Evolutionary conservation across 352 stramenopile genomes (phyloP).

Genomic region (Globisporangium polare): DNA sequence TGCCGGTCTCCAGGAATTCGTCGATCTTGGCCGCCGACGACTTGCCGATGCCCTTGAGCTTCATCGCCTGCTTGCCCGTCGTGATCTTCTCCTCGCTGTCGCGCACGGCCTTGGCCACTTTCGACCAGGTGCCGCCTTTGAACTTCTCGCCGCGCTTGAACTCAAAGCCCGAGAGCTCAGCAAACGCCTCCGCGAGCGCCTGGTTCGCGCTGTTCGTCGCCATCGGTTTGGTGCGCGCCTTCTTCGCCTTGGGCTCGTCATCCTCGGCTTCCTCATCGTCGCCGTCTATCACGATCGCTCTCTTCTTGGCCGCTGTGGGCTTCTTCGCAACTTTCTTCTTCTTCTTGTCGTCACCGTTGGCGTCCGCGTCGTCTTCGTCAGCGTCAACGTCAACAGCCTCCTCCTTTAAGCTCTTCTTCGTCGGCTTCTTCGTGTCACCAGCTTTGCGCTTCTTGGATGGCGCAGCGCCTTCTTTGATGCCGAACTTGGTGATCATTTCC

Average conservation of each 20-base stretch:
- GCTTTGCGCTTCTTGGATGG: constrained; percentile 60
- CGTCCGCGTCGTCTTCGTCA: neutral
- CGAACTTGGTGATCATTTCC: constrained; percentile 84
- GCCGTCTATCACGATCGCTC: constrained; percentile 15
- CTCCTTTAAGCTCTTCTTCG: constrained; percentile 18
- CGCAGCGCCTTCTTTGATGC: constrained; percentile 33
- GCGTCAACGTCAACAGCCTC: neutral
- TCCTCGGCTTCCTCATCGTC: constrained; percentile 43
- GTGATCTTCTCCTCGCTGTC: constrained; percentile 60
- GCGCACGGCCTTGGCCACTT: constrained; percentile 82
- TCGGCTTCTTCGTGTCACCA: constrained; percentile 20
- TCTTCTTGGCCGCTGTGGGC: constrained; percentile 14
- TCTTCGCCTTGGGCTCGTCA: constrained; percentile 49
- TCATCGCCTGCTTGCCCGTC: constrained; percentile 72
- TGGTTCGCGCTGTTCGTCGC: constrained; percentile 67
- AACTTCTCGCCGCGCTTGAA: constrained; percentile 87
- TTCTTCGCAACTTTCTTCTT: constrained; percentile 33
- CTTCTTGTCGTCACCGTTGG: constrained; percentile 5
- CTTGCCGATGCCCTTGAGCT: constrained; percentile 86
- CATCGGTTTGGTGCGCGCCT: constrained; percentile 36
- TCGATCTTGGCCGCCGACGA: constrained; percentile 78
- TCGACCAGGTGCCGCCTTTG: constrained; percentile 85
- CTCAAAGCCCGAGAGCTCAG: constrained; percentile 81
- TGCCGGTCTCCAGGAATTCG: constrained; percentile 82
- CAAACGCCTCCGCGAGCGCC: constrained; percentile 64